phyloP scores from a whole-genome alignment of 2,329 filamentous ascomycete species.

The Colletotrichum sp. region DNA sequence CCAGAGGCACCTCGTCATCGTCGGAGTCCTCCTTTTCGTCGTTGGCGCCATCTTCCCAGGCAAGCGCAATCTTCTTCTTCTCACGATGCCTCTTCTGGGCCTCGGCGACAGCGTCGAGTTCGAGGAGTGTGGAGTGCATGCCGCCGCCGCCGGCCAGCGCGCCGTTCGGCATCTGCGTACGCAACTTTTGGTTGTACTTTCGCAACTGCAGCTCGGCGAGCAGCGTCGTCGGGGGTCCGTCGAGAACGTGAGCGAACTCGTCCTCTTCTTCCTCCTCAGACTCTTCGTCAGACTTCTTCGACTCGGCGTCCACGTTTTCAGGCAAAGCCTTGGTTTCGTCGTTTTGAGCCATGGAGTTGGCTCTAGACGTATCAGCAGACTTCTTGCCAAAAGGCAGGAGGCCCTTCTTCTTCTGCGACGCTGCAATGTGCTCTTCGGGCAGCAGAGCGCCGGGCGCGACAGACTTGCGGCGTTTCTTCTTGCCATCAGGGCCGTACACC shows the following conservation, averaged over 20 bases:
- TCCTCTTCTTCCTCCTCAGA: constrained; percentile 42
- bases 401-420: constrained; percentile 47
- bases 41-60: constrained; percentile 78
- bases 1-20: constrained; percentile 89
- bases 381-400: constrained; percentile 52
- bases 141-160: constrained; percentile 76
- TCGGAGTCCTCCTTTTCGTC: constrained; percentile 51
- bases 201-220: constrained; percentile 90
- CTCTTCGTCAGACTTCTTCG: constrained; percentile 27
- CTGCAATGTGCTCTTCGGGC: constrained; percentile 18
- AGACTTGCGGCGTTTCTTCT: constrained; percentile 44
- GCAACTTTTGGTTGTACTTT: constrained; percentile 84
- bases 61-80: constrained; percentile 79
- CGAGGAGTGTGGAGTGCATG: constrained; percentile 88
- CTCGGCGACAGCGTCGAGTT: constrained; percentile 90
- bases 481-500: constrained; percentile 68
- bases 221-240: constrained; percentile 84
- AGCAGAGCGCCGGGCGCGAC: constrained; percentile 30
- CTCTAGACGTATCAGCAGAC: constrained; percentile 24
- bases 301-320: constrained; percentile 28
- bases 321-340: constrained; percentile 25
- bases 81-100: constrained; percentile 77
- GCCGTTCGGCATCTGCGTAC: constrained; percentile 71
- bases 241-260: constrained; percentile 35
- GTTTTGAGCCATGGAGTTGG: constrained; percentile 15